Base-by-base conservation (phyloP, 2,329 filamentous ascomycete species). In the Botrytis deweyae region DNA sequence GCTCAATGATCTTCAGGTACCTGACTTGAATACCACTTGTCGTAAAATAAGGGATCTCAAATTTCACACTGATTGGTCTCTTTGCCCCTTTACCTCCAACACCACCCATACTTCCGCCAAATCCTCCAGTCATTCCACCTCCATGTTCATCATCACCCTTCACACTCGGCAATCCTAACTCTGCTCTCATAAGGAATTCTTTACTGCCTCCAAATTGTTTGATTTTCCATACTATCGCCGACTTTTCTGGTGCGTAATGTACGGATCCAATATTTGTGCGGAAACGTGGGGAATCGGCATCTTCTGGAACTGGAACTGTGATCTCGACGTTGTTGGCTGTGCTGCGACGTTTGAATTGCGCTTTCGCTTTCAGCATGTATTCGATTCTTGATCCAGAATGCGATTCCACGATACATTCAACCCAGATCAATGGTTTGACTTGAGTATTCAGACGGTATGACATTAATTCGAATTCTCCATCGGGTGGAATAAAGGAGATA, bases 41-140 rank as follows among this genome's bases (percentile, higher is more conserved):
- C n/a, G 96, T 99, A 83, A 99, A 99, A 85, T 99, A 99, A n/a
- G 96, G 96, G 81, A 99, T 99, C 86, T 99, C 96, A 82, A 99
- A 99, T 86, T 99, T 99, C 85, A 99, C 96, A 83, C 95, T 95
- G 80, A 99, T 99, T 0, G 96, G 96, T 78, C 96, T 87, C 88
- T 98, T 99, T 73, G 89, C 89, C 33, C 93, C 93, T 85, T 98
- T 98, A 7, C 90, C 88, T n/a, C 88, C 90, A 42, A 96, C 89
- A 77, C 95, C 95, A 74, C 95, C 95, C 95, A 98, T 98, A 82
- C 94, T 97, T 33, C 95, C 95, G 76, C 95, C 95, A 80, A 98
- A 98, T 0, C 95, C 95, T 80, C 95, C 95, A 78, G 95, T 98
- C 95, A 98, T 98, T 77, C 95, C 95, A 76, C 95, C 95, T 59